Base-by-base conservation (phyloP, 2,329 filamentous ascomycete genomes). In the Pseudogymnoascus sp. region DNA sequence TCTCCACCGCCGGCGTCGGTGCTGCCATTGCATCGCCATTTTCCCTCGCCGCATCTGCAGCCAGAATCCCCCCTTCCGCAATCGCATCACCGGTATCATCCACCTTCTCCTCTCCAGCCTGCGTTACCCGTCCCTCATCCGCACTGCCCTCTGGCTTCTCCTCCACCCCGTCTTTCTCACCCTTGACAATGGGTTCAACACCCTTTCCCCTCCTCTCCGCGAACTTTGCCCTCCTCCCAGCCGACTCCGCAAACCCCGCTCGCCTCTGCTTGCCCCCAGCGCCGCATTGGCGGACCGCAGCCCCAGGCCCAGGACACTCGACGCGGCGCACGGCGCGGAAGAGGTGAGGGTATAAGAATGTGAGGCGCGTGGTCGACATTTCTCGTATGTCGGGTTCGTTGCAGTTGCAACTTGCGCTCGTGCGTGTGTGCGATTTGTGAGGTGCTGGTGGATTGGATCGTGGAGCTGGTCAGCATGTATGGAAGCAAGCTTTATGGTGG, bases 281-380 rank as follows among this genome's bases (percentile, higher is more conserved):
- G 36, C 68, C 70, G 68, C 71, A 68, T 72, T 67, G 66, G 65
- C 67, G 67, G 62, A 68, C 64, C 64, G 69, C 77, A 73, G 68
- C 26, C 10, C 50, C 47, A 33, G 78, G 75, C 23, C 74, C 31
- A 67, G 76, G 42, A 74, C 78, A 72, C 75, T 84, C 72, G 74
- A 74, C 71, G 66, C 73, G 68, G 67, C 80, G 78, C 67, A 80
- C 73, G 15, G 80, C 78, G 63, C 86, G 84, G 74, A 87, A 83
- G 63, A 90, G 75, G 68, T 86, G 84, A 53, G 88, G 87, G 68
- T 89, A 90, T 17, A 90, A 78, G 70, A 90, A 90, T 15, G 84
- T 83, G 65, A 90, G 78, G 70, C 87, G 81, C 65, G 79, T 77
- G 23, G 82, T 79, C 67, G 86, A 80, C 85, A 90, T 90, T 3